Evolutionary conservation across 139 green algal species (phyloP).

Genomic region (Chlorella ohadii): DNA sequence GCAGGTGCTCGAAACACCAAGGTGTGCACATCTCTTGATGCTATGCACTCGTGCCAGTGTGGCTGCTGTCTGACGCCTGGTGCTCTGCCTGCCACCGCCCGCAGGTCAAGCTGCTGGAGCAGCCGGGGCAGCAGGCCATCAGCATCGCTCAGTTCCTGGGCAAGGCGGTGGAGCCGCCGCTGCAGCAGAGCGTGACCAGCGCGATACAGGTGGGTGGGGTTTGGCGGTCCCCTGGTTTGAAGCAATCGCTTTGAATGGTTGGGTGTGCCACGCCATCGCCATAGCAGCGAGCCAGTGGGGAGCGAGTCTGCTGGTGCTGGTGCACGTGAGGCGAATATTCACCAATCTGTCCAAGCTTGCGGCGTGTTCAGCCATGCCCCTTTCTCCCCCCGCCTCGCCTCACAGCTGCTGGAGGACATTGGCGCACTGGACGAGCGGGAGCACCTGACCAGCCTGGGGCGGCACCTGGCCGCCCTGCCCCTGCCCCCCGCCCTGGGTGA

Average conservation of each 20-base stretch:
- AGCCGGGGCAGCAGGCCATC: not conserved
- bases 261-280: no score
- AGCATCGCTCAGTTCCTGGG: slow-evolving; percentile 60
- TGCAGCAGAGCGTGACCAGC: slow-evolving; percentile 47
- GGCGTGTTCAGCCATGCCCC: no score
- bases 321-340: no score
- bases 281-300: no score
- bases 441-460: slow-evolving; percentile 79
- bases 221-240: not conserved
- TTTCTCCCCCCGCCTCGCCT: no score
- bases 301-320: no score
- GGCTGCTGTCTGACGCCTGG: no score
- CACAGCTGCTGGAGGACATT: slow-evolving; percentile 69
- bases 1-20: no score
- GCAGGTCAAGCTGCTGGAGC: slow-evolving; percentile 72
- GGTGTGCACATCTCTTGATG: no score
- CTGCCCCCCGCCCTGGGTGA: slow-evolving; percentile 69
- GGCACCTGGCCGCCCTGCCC: slow-evolving; percentile 85
- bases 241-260: no score
- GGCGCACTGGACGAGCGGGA: slow-evolving; percentile 50
- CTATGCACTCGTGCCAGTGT: no score
- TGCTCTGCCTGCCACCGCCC: not conserved
- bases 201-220: slow-evolving; percentile 43
- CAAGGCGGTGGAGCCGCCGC: slow-evolving; percentile 71
- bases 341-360: no score